These are phyloP conservation scores for Syzygium malaccense DNA, from an alignment of 441 rosid species.

Conservation along the genomic window DNA sequence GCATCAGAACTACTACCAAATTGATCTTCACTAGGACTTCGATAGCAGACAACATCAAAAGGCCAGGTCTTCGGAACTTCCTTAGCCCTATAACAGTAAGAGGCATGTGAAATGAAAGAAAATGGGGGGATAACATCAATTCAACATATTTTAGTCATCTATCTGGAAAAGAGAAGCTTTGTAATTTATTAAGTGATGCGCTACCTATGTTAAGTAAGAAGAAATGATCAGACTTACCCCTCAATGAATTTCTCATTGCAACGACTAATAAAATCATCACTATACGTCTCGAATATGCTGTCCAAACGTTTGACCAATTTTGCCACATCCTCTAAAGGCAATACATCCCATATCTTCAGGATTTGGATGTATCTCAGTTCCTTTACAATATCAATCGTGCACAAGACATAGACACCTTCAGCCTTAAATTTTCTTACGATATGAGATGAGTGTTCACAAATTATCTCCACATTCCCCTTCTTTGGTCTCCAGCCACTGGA, in stretches of 20 bases:
- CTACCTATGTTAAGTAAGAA: background rate
- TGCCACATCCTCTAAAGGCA: constrained; percentile 19
- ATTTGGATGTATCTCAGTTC: constrained; percentile 21
- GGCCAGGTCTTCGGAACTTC: too few species aligned
- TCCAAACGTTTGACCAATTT: constrained; percentile 24
- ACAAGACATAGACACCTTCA: constrained; percentile 13
- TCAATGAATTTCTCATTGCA: constrained; percentile 35
- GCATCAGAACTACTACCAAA: too few species aligned
- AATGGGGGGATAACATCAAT: background rate
- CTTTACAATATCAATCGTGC: constrained; percentile 29
- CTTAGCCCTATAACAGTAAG: too few species aligned
- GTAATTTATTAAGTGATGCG: background rate
- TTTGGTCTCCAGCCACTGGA: constrained; percentile 43
- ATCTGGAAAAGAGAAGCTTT: background rate
- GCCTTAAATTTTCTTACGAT: constrained; percentile 26
- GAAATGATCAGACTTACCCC: constrained; percentile 25
- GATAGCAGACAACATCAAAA: too few species aligned
- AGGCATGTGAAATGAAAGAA: too few species aligned
- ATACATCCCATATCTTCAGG: constrained; percentile 42
- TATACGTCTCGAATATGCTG: constrained; percentile 15
- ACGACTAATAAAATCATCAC: constrained; percentile 23
- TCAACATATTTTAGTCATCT: background rate
- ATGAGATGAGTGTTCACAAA: constrained; percentile 13
- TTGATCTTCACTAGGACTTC: too few species aligned
- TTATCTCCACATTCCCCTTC: constrained; percentile 14